phyloP scores from a whole-genome alignment of 2,329 filamentous ascomycete species.

The Diaporthe batatas region DNA sequence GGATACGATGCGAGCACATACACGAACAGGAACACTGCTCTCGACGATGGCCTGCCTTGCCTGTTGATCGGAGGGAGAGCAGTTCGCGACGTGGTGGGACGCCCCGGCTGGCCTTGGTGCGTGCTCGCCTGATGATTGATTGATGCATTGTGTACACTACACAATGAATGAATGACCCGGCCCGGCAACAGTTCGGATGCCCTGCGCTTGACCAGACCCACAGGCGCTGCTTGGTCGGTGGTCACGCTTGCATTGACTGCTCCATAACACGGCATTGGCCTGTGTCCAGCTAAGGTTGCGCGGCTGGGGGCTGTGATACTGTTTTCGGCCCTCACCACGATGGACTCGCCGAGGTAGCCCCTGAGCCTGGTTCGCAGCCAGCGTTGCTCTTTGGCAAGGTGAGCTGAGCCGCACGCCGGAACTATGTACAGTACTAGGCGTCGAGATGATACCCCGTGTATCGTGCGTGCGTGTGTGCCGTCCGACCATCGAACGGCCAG shows the following conservation, averaged over 20 bases:
- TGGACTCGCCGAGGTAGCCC: conserved; percentile 24
- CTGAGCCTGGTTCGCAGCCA: not conserved
- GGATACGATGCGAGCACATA: not conserved
- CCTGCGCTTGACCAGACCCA: conserved; percentile 11
- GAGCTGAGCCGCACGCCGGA: not conserved
- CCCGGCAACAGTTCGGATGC: conserved; percentile 21
- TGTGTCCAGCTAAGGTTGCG: conserved; percentile 24
- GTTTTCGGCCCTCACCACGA: conserved; percentile 6
- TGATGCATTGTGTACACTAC: not conserved
- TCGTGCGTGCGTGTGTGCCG: not conserved
- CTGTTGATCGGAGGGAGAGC: not conserved
- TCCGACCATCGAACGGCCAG: conserved; percentile 1
- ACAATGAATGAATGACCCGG: not conserved
- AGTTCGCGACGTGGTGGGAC: not conserved
- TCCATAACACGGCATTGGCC: conserved; percentile 20
- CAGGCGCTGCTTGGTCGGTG: conserved; percentile 24
- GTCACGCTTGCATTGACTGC: conserved; percentile 21
- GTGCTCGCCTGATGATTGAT: not conserved
- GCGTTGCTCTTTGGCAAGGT: not conserved
- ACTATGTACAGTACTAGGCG: not conserved
- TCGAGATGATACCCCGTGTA: conserved; percentile 18
- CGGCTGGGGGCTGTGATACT: conserved; percentile 28
- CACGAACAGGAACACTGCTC: not conserved
- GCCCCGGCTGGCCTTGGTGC: not conserved
- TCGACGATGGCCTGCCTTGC: not conserved